A percentile compares a stretch with the other conserved stretches of the same genome.
These are phyloP conservation scores for Phytomonas sp. DNA, from an alignment of 208 protist species.

Conservation along the genomic window DNA sequence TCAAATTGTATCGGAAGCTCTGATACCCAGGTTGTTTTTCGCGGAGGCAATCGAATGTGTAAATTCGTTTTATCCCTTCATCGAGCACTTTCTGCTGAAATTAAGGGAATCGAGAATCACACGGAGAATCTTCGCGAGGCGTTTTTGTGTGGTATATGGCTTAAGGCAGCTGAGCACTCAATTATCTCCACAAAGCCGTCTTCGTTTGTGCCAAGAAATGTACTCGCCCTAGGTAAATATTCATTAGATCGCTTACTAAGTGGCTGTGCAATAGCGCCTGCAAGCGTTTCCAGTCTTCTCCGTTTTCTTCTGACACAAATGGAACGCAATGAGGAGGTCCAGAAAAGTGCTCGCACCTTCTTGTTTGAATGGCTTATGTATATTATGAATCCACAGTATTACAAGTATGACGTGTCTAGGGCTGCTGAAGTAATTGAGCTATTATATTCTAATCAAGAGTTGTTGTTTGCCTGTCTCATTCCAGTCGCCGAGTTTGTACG, in stretches of 20 bases:
- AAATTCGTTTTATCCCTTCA: constrained; percentile 55
- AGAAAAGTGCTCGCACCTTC: constrained; percentile 20
- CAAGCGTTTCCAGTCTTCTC: constrained; percentile 29
- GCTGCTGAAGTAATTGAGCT: constrained; percentile 36
- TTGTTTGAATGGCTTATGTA: constrained; percentile 65
- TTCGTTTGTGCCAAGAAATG: constrained; percentile 30
- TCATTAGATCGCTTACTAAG: constrained; percentile 42
- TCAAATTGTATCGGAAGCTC: constrained; percentile 14
- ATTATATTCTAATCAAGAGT: constrained; percentile 24
- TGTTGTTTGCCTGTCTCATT: constrained; percentile 38
- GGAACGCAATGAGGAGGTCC: constrained; percentile 18
- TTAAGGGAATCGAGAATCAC: constrained; percentile 24
- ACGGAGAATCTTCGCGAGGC: constrained; percentile 30
- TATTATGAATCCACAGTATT: constrained; percentile 30
- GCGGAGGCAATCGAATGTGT: constrained; percentile 22
- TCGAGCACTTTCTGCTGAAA: constrained; percentile 27
- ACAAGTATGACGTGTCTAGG: constrained; percentile 21
- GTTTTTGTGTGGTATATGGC: constrained; percentile 45
- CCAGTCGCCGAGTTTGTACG: constrained; percentile 34
- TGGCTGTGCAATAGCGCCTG: constrained; percentile 36
- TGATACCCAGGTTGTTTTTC: constrained; percentile 14
- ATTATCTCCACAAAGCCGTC: constrained; percentile 14
- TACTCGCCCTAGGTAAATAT: constrained; percentile 41
- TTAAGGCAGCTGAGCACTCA: constrained; percentile 37
- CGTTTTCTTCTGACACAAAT: constrained; percentile 25